Conservation (phyloP, 352 stramenopile species). For the Pythium brachiatum region DNA sequence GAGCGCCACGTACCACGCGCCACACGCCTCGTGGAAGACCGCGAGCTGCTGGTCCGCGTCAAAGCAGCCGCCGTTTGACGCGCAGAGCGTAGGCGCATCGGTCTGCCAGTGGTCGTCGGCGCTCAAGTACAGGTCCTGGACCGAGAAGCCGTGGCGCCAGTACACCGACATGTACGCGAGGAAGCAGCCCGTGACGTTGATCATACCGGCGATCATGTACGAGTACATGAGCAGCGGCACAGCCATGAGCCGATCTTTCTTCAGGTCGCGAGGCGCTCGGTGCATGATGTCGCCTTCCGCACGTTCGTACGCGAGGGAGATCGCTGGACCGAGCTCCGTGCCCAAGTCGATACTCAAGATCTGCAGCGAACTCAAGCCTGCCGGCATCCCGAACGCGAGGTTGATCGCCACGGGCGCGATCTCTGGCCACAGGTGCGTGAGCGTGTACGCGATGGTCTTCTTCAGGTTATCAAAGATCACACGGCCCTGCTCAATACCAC, state of each 20-base stretch:
- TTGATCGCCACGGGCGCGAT: conserved; percentile 60
- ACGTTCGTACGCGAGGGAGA: conserved; percentile 88
- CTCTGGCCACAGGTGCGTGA: conserved; percentile 87
- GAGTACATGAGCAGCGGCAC: conserved; percentile 74
- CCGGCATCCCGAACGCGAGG: conserved; percentile 77
- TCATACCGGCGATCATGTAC: conserved; percentile 83
- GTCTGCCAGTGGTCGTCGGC: conserved; percentile 30
- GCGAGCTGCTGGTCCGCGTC: conserved; percentile 42
- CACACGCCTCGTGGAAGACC: conserved; percentile 57
- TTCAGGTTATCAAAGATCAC: conserved; percentile 90
- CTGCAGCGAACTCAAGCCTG: conserved; percentile 82
- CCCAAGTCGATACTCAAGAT: conserved; percentile 89
- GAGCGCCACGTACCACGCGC: conserved; percentile 68
- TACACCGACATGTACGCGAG: conserved; percentile 35
- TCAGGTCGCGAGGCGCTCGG: conserved; percentile 62
- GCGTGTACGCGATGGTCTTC: conserved; percentile 90
- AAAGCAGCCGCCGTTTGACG: conserved; percentile 28
- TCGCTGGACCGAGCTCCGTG: conserved; percentile 87
- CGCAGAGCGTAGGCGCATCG: conserved; percentile 27
- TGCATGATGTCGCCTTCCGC: conserved; percentile 79
- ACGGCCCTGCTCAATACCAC: conserved; percentile 47
- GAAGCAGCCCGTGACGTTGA: conserved; percentile 56
- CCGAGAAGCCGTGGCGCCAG: conserved; percentile 37
- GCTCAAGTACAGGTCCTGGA: conserved; percentile 41
- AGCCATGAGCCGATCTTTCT: conserved; percentile 77